Evolutionary conservation across 208 protist genomes (phyloP), one percentile per base, ranked within the genome.

Genomic region (Polymyxa betae): DNA sequence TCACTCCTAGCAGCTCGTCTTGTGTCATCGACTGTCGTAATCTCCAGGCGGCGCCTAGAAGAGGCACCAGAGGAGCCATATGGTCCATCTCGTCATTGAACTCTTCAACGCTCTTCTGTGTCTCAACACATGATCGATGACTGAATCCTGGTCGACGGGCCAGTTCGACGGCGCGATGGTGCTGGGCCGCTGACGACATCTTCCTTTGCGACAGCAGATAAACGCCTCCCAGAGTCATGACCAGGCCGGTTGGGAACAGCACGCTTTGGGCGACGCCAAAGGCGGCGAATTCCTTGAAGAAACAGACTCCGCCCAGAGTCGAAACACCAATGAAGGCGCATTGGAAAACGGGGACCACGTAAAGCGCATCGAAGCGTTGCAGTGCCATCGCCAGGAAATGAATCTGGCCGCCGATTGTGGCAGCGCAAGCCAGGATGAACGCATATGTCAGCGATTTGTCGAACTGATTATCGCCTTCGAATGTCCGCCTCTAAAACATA

Each of bases 311-410:
- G 87, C 87, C 87, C 40, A 89, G 40, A 12, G 87, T 89, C 40
- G 87, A 89, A 12, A 89, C 16, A 43, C 45, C 40, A 41, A 89
- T 89, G 87, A 64, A 60, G 32, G 45, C 40, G 87, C 87, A 89
- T 60, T 89, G 87, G 87, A 89, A 89, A 5, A 89, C 87, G 87
- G 87, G 87, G 32, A 89, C 87, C 29, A 45, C 87, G 40, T 89
- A 89, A 40, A 89, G 35, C 10, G 87, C 87, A 43, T 89, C 87
- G 43, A 89, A 89, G 1, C 46, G 12, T 16, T 60, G 40, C 45
- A 89, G 87, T 10, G 87, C 87, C 87, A 89, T 89, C 5, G 87
- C 87, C 87, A 89, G 87, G 45, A 45, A 89, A 43, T 89, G 87
- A 20, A 89, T 60, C 87, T 89, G 87, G 29, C 45, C 46, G 43